These are phyloP conservation scores for Lobosporangium transversale DNA, from an alignment of 192 early-diverging fungal genomes.

Conservation along the genomic window DNA sequence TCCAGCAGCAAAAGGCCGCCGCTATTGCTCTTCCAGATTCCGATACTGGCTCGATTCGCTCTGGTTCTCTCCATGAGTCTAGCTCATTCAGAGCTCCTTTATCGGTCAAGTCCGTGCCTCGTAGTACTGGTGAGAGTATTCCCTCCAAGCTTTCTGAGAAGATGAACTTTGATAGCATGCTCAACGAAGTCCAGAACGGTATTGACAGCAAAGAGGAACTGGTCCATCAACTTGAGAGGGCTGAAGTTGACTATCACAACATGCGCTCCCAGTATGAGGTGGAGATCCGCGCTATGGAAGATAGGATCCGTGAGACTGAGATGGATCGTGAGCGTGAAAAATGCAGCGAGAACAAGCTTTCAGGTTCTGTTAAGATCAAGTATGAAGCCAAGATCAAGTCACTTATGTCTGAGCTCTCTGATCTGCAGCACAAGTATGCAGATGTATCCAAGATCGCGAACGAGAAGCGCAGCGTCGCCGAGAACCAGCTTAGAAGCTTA, in stretches of 20 bases:
- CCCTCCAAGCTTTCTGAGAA: background rate
- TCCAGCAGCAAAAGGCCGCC: constrained; percentile 41
- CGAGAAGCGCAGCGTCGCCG: constrained; percentile 61
- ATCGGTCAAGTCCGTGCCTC: background rate
- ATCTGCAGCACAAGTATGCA: constrained; percentile 64
- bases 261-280: constrained; percentile 76
- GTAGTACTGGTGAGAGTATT: background rate
- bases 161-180: constrained; percentile 52
- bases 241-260: constrained; percentile 63
- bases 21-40: constrained; percentile 39
- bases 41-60: constrained; percentile 26
- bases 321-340: constrained; percentile 61
- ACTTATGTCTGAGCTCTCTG: constrained; percentile 62
- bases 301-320: constrained; percentile 72
- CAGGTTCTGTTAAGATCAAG: constrained; percentile 59
- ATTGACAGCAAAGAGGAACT: constrained; percentile 70
- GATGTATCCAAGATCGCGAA: constrained; percentile 63
- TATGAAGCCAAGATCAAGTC: constrained; percentile 70
- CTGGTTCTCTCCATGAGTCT: constrained; percentile 27
- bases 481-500: constrained; percentile 68
- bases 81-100: background rate
- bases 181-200: constrained; percentile 69
- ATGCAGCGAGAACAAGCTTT: constrained; percentile 55
- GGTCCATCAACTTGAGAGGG: constrained; percentile 63
- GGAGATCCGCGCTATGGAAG: constrained; percentile 70